Conservation (phyloP, 257 asterid species). For the Cinchona pubescens region DNA sequence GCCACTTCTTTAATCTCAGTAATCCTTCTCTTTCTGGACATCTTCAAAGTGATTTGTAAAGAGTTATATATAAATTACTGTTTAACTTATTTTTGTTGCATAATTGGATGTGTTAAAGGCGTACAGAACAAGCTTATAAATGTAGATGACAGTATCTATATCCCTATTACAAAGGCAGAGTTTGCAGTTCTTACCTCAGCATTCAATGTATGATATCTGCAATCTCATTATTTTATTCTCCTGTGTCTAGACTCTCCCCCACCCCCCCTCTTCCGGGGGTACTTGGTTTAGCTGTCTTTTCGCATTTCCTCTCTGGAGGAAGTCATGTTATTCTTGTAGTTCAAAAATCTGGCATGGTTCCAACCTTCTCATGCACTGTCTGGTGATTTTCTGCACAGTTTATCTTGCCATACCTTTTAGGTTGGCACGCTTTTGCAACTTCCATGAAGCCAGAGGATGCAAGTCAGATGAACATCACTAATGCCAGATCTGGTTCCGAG, state of each 20-base stretch:
- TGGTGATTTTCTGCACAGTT: conserved; percentile 53
- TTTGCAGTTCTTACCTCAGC: conserved; percentile 75
- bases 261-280: no score
- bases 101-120: conserved; percentile 46
- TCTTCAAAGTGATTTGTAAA: neutral
- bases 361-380: conserved; percentile 13
- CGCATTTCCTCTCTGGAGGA: neutral
- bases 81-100: conserved; percentile 12
- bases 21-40: conserved; percentile 27
- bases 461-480: conserved; percentile 42
- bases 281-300: neutral
- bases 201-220: conserved; percentile 62
- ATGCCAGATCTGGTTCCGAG: conserved; percentile 61
- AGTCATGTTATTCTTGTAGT: neutral
- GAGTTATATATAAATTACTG: neutral
- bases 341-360: neutral
- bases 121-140: conserved; percentile 90
- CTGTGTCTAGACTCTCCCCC: no score
- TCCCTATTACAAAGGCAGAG: conserved; percentile 87
- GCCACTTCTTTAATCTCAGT: conserved; percentile 95
- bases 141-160: conserved; percentile 78
- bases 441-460: conserved; percentile 68
- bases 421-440: conserved; percentile 82
- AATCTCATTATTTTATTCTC: neutral
- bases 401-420: conserved; percentile 74